Evolutionary conservation across 495 filamentous ascomycete genomes (phyloP), one percentile per base, ranked within the genome.

Genomic region (Trichoderma virens): DNA sequence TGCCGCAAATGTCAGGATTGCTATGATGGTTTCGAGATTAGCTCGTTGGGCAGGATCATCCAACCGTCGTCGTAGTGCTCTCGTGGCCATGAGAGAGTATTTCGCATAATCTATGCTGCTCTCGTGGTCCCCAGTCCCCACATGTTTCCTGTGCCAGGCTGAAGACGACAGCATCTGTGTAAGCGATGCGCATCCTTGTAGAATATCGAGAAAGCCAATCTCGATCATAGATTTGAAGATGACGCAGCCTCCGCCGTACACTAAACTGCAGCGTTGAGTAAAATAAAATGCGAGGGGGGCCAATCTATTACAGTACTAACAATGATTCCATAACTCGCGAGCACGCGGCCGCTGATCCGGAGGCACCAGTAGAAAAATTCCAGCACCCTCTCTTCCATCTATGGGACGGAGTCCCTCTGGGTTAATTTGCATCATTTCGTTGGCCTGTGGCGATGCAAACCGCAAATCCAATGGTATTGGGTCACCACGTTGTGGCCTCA

Each of bases 211-310:
- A 30, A 28, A 56, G 13, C 51, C 51, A 13, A 56, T 30, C 25
- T 56, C 51, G 30, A 56, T 30, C 51, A 56, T 56, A 0, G 51
- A 56, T 18, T 56, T 56, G 51, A 56, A 56, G 51, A 56, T n/a
- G 6, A 56, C 51, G 20, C 51, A 56, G 27, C 51, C 51, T 56
- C 51, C 41, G 9, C 41, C 51, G 25, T 56, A 56, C 9, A 56
- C 51, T 56, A 18, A 1, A 56, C 1, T 2, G 20, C n/a, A 28
- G 6, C 11, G 13, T 2, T 56, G 9, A 56, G 23, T 9, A 30
- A 30, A 27, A 31, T 5, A 56, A 27, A 18, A 14, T 3, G 25
- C 2, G 25, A 30, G 13, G 11, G 13, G 23, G 25, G n/a, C n/a
- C n/a, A n/a, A n/a, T n/a, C n/a, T 30, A 27, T 27, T 2, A 7